phyloP scores from a whole-genome alignment of 2,329 filamentous ascomycete species.

The Verticillium dahliae region DNA sequence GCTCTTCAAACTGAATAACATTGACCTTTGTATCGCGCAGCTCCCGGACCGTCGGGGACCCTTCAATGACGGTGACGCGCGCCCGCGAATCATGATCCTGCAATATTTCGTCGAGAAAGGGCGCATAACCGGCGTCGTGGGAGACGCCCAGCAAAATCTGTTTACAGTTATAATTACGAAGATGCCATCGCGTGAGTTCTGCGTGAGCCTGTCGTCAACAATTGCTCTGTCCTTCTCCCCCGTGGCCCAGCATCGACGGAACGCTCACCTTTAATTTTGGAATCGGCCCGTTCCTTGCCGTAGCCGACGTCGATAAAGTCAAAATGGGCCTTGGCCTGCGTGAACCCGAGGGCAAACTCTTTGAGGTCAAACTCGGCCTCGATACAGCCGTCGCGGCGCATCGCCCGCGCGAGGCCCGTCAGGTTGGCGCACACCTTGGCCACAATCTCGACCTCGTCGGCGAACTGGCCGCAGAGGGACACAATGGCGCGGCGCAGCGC shows the following conservation, averaged over 20 bases:
- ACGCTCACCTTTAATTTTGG: slow-evolving; percentile 50
- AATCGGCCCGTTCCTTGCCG: slow-evolving; percentile 51
- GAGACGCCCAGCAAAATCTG: slow-evolving; percentile 56
- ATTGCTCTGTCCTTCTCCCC: slow-evolving; percentile 7
- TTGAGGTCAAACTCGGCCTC: slow-evolving; percentile 37
- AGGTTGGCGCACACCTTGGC: slow-evolving; percentile 52
- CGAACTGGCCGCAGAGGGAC: slow-evolving; percentile 35
- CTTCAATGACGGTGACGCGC: slow-evolving; percentile 49
- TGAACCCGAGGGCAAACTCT: slow-evolving; percentile 55
- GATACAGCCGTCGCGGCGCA: slow-evolving; percentile 41
- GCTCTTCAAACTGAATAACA: slow-evolving; percentile 34
- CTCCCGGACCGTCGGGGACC: slow-evolving; percentile 42
- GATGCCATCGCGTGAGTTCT: slow-evolving; percentile 50
- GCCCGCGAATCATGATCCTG: slow-evolving; percentile 32
- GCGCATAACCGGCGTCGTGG: slow-evolving; percentile 54
- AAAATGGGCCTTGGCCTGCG: slow-evolving; percentile 50
- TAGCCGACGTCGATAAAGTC: slow-evolving; percentile 59
- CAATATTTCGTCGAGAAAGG: slow-evolving; percentile 50
- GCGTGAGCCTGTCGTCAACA: neutral
- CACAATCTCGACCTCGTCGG: slow-evolving; percentile 44
- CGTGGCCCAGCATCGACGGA: too few relatives aligned
- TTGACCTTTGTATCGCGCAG: slow-evolving; percentile 38
- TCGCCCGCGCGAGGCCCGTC: slow-evolving; percentile 38
- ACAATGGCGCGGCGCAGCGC: slow-evolving; percentile 41
- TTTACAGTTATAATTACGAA: slow-evolving; percentile 55